These are phyloP conservation scores for Paracamarosporium sp. DNA, from an alignment of 2,329 filamentous ascomycete species.

Conservation along the genomic window DNA sequence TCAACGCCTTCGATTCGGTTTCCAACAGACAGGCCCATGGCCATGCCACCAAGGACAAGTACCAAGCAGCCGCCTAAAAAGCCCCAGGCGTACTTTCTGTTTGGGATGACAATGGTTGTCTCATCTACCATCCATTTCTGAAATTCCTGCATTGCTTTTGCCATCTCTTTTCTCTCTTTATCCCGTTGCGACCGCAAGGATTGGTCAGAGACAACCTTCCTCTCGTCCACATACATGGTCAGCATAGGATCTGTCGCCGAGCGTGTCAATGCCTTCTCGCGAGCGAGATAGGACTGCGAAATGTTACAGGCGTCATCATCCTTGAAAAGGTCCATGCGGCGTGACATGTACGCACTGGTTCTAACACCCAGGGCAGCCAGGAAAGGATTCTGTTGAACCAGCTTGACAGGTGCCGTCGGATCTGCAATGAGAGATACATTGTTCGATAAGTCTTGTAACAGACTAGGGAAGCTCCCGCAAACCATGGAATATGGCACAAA, in stretches of 20 bases:
- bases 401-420: not conserved
- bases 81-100: conserved; percentile 1
- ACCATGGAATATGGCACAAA: conserved; percentile 1
- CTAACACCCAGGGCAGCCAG: not conserved
- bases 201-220: not conserved
- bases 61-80: not conserved
- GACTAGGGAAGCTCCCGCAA: not conserved
- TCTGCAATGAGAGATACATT: conserved; percentile 3
- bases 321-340: conserved; percentile 3
- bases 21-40: not conserved
- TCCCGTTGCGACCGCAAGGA: not conserved
- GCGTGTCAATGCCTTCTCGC: not conserved
- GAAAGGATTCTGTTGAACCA: conserved; percentile 1
- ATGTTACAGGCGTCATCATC: conserved; percentile 1
- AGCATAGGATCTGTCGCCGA: conserved; percentile 1
- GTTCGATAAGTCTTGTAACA: conserved; percentile 2
- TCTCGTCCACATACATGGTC: not conserved
- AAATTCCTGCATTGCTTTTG: not conserved
- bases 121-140: conserved; percentile 4
- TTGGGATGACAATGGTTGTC: not conserved
- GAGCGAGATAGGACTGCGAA: conserved; percentile 2
- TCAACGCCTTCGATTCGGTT: conserved; percentile 1
- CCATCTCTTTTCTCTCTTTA: not conserved
- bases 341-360: conserved; percentile 2
- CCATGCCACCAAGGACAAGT: conserved; percentile 2